These are phyloP conservation scores for Grammothele lineata DNA, from an alignment of 768 basidiomycete species.

Conservation along the genomic window DNA sequence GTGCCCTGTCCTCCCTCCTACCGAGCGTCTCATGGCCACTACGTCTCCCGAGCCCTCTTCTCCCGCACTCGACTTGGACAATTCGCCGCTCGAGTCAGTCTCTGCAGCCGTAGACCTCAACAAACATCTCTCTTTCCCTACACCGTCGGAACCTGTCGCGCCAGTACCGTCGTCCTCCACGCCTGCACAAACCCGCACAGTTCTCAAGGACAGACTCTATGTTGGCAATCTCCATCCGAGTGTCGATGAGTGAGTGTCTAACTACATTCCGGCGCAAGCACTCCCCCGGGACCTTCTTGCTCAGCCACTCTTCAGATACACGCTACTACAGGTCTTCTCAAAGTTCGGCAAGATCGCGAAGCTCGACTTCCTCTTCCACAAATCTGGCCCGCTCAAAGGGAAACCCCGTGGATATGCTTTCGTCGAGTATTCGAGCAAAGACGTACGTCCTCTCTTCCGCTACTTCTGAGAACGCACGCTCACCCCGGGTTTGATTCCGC, in stretches of 20 bases:
- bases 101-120: slow-evolving; percentile 4
- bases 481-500: slow-evolving; percentile 44
- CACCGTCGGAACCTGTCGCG: slow-evolving; percentile 11
- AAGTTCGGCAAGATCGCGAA: slow-evolving; percentile 92
- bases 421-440: slow-evolving; percentile 73
- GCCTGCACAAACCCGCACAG: slow-evolving; percentile 18
- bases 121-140: slow-evolving; percentile 26
- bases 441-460: slow-evolving; percentile 53
- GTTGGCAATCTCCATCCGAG: slow-evolving; percentile 85
- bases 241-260: slow-evolving; percentile 71
- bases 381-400: slow-evolving; percentile 81
- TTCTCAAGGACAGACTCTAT: slow-evolving; percentile 75
- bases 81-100: no score
- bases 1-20: background rate
- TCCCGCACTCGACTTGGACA: no score
- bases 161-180: slow-evolving; percentile 11
- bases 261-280: background rate
- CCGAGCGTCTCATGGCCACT: slow-evolving; percentile 2
- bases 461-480: slow-evolving; percentile 30
- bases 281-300: background rate
- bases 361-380: slow-evolving; percentile 95
- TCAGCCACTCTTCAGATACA: slow-evolving; percentile 49
- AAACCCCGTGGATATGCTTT: slow-evolving; percentile 97
- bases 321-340: slow-evolving; percentile 84
- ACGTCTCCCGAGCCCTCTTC: background rate